Base-by-base conservation (phyloP, 805 yeast species). In the Yamadazyma takamatsuzukensis region DNA sequence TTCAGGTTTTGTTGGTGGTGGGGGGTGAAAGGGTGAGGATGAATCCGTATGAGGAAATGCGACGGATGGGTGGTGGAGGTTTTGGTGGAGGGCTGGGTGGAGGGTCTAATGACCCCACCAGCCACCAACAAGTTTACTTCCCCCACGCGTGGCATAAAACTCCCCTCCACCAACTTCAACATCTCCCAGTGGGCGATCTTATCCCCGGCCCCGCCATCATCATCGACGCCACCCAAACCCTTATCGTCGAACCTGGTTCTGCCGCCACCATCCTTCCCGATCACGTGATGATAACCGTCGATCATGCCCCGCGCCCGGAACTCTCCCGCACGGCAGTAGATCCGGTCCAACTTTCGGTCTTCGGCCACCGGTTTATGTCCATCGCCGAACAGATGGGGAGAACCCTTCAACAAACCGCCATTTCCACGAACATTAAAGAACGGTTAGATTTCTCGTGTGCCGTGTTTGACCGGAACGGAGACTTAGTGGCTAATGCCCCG, bases 1-100 rank as follows among this genome's bases (percentile, higher is more conserved):
- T 62, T 12, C 66, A 59, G 36, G 59, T 61, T 0, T 41, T 60
- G 19, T 84, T 83, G 0, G 69, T 80, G 35, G 94, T 85, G n/a
- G 73, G 74, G 48, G 71, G 78, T 6, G 51, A 61, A 12, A 64
- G 61, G 6, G 59, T 71, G 22, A 39, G 50, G 8, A 64, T 72
- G 19, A 70, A 68, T 37, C 85, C 83, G 37, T 50, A 78, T 21
- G 55, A 54, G 16, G 59, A 57, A n/a, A 53, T 67, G 14, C 42
- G 45, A 15, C n/a, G n/a, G n/a, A n/a, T n/a, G n/a, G n/a, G 40
- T 18, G 21, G 41, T 14, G 9, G 12, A 24, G 13, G 13, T 7
- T 9, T 7, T 12, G 9, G 8, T 8, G 9, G 42, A 10, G 8
- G 8, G 12, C 8, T 7, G 13, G 9, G 9, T 8, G 9, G 26